Evolutionary conservation across 441 rosid genomes (phyloP), one percentile per base, ranked within the genome.

Genomic region (Geranium incanum): DNA sequence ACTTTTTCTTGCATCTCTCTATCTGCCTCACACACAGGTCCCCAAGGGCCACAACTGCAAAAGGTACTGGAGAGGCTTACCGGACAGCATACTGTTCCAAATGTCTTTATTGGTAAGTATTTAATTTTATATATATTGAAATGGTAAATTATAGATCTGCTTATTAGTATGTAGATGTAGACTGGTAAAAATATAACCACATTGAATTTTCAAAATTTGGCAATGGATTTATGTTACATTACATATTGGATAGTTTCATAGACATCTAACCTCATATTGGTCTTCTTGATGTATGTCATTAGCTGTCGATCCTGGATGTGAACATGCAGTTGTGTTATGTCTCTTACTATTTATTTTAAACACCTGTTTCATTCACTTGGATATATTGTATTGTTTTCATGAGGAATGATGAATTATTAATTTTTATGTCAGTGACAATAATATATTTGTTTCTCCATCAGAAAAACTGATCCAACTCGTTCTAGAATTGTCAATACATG

Each of bases 81-180:
- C 11, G 95, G 97, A 21, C 99, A 91, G 77, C 94, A 85, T 69
- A 91, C 97, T 3, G 99, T 91, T 77, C 99, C 99, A 37, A 90
- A 87, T 85, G 94, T 94, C 57, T 94, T 94, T 69, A 86, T 94
- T 18, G 95, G 98, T 94, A 72, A 21, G 85, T 78, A 12, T 71
- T 33, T 13, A 37, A 38, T 1, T 6, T 33, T 18, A 16, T 50
- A 21, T 67, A 9, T 48, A 3, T 48, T 48, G 52, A 48, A 48
- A 7, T 9, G n/a, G 13, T 48, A 12, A 48, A 48, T 48, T 12
- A 48, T 13, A 48, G 12, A 48, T 48, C 57, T 48, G 57, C 9
- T 48, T 48, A 12, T 48, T 12, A 48, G 15, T 3, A 48, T 48
- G 13, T 48, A 48, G 15, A 48, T 48, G 57, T 48, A 43, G 12